Conservation (phyloP, 2,329 filamentous ascomycete genomes). For the Exophiala xenobiotica region DNA sequence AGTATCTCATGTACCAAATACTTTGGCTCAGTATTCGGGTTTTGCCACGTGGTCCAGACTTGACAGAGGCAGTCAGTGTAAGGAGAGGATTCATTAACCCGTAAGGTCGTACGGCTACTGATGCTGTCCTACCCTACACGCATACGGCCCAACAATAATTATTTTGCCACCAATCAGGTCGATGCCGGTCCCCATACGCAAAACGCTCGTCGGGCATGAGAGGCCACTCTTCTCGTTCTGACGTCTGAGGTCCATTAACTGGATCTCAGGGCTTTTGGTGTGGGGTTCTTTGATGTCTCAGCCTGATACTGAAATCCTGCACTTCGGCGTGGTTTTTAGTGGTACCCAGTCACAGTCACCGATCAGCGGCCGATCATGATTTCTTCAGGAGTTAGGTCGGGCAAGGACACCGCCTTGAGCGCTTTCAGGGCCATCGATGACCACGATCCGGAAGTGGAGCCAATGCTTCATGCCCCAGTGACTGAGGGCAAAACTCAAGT, state of each 20-base stretch:
- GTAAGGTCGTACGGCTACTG: neutral
- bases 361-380: neutral
- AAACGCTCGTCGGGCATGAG: neutral
- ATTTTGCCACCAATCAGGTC: no score
- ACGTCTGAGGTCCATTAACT: constrained; percentile 1
- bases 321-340: neutral
- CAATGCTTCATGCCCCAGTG: neutral
- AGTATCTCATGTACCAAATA: no score
- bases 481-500: neutral
- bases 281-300: constrained; percentile 11
- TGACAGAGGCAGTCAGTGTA: neutral
- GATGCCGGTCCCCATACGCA: neutral
- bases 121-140: neutral
- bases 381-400: neutral
- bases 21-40: neutral
- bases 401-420: neutral
- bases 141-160: neutral
- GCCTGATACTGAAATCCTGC: constrained; percentile 13
- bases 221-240: neutral
- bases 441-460: neutral
- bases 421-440: neutral
- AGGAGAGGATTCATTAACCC: neutral
- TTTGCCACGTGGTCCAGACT: constrained; percentile 5
- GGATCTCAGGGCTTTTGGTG: constrained; percentile 4
- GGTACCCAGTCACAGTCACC: neutral